Evolutionary conservation across 331 rosid species (phyloP), one percentile per base, ranked within the genome.

Genomic region (Quercus lobata): DNA sequence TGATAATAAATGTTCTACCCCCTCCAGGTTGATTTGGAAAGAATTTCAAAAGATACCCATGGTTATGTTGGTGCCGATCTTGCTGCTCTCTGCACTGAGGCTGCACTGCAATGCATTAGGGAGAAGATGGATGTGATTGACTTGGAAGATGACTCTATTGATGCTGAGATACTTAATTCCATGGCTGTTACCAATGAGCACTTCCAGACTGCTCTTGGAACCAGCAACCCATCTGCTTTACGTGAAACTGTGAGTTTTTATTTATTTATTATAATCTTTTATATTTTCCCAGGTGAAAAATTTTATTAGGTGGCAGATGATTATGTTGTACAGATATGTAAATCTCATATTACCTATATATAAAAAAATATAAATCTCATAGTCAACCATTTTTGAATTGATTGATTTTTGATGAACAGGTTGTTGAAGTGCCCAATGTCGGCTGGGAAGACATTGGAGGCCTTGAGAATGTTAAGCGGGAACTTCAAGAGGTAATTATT

Each of bases 11-110:
- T 65, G 21, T 2, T 65, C 44, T 65, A 15, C 19, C 18, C 58
- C 32, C 22, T 37, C 5, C 57, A 91, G 96, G 96, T 91, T 87
- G 93, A 91, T 87, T 80, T 89, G 35, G 93, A 89, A 80, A 87
- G 79, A 77, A 89, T 91, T 81, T 53, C 91, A 24, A 87, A 89
- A 57, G 89, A 89, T 55, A 90, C 92, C 9, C 90, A 89, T 76
- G 92, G 90, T 46, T 89, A 89, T 85, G 90, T 89, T 81, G 92
- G 92, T 71, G 89, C 91, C 11, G 92, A 89, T 79, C 61, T 56
- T 19, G 12, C 61, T 18, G 61, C 61, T n/a, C 61, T 56, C 24
- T 56, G 25, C 24, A 56, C 25, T 7, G 24, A 56, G 24, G 61
- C 24, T 19, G 25, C 61, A 56, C 25, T 56, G 25, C 25, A 56